A percentile compares a stretch with the other conserved stretches of the same genome.
These are phyloP conservation scores for Rhypophila decipiens DNA, from an alignment of 495 filamentous ascomycete genomes.

Conservation along the genomic window DNA sequence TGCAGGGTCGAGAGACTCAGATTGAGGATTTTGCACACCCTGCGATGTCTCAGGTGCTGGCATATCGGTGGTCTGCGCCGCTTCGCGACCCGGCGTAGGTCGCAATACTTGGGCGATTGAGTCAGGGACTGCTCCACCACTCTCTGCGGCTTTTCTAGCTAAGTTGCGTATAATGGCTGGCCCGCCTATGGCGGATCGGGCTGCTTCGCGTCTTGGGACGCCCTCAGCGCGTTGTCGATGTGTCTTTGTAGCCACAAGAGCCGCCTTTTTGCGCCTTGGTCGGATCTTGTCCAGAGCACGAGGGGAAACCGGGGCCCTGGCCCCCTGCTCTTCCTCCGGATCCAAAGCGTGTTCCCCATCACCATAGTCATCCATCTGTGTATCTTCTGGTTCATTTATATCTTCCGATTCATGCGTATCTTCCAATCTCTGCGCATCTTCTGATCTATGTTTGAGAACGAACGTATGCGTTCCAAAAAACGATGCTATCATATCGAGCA, in stretches of 20 bases:
- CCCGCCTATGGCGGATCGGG: conserved; percentile 6
- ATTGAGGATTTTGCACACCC: neutral
- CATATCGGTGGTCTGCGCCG: neutral
- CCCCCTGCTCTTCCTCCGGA: neutral
- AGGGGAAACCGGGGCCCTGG: conserved; percentile 1
- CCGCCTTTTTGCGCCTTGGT: conserved; percentile 2
- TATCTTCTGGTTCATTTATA: neutral
- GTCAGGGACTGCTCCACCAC: neutral
- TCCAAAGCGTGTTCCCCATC: conserved; percentile 1
- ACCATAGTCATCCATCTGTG: neutral
- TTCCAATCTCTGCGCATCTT: neutral
- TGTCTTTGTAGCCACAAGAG: conserved; percentile 2
- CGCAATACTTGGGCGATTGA: neutral
- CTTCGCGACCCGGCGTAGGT: neutral
- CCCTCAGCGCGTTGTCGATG: conserved; percentile 4
- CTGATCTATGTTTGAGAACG: conserved; percentile 2
- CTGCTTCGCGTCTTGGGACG: conserved; percentile 6
- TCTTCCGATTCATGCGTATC: neutral
- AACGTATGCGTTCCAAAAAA: conserved; percentile 8
- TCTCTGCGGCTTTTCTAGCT: conserved; percentile 2
- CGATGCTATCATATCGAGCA: conserved; percentile 8
- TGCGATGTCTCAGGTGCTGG: neutral
- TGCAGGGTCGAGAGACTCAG: neutral
- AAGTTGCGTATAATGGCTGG: neutral
- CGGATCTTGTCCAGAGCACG: conserved; percentile 7